phyloP scores from a whole-genome alignment of 306 rosid genomes.

The Begonia loranthoides region DNA sequence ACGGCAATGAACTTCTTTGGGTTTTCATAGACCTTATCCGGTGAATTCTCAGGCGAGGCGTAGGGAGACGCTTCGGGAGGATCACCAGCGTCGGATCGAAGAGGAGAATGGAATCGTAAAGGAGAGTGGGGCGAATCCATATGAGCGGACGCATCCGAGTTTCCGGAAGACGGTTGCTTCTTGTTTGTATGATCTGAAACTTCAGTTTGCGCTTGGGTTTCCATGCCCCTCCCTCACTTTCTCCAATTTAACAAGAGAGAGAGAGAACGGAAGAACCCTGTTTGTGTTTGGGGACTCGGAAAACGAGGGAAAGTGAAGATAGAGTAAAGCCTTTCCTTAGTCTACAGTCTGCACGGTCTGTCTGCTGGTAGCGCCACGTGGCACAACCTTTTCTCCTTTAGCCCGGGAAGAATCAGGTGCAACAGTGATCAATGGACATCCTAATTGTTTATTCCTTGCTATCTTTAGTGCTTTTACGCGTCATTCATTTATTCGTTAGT shows the following conservation, averaged over 20 bases:
- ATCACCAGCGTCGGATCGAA: slow-evolving; percentile 61
- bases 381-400: neutral
- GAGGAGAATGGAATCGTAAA: slow-evolving; percentile 51
- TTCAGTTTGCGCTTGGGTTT: slow-evolving; percentile 9
- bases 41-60: slow-evolving; percentile 47
- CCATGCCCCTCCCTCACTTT: slow-evolving; percentile 8
- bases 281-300: too few species aligned
- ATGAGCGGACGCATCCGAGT: slow-evolving; percentile 42
- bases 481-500: too few species aligned
- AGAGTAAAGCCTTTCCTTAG: too few species aligned
- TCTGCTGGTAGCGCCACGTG: slow-evolving; percentile 14
- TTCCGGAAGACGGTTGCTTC: slow-evolving; percentile 41
- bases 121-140: slow-evolving; percentile 60
- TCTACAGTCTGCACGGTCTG: too few species aligned
- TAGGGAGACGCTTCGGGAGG: slow-evolving; percentile 39
- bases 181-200: slow-evolving; percentile 13
- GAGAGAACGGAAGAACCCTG: neutral
- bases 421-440: too few species aligned
- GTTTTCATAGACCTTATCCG: slow-evolving; percentile 26
- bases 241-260: slow-evolving; percentile 16
- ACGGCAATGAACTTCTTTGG: slow-evolving; percentile 42
- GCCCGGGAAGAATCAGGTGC: too few species aligned
- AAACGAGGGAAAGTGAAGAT: too few species aligned
- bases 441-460: too few species aligned
- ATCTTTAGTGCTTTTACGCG: too few species aligned